A percentile compares a stretch with the other conserved stretches of the same genome.
Conservation (phyloP, 2,329 filamentous ascomycete genomes). For the Coccinonectria pachysandricola region DNA sequence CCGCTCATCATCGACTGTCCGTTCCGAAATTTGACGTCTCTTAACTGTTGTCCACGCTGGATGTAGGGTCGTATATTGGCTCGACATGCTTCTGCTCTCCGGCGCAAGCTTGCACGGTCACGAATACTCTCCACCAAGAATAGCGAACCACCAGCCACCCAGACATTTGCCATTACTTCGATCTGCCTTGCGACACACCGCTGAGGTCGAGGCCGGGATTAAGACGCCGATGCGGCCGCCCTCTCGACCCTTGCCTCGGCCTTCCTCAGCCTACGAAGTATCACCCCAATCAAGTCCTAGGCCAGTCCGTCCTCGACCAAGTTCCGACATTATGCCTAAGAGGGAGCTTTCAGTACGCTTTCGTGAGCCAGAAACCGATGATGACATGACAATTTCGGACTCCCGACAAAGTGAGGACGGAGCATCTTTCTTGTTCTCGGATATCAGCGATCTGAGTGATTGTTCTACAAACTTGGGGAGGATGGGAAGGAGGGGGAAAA, state of each 20-base stretch:
- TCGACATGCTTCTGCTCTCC: conserved; percentile 49
- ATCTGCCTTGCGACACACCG: conserved; percentile 29
- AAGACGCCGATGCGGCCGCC: too few relatives aligned
- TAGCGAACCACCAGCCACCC: conserved; percentile 22
- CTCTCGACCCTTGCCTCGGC: conserved; percentile 2
- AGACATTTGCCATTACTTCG: conserved; percentile 31
- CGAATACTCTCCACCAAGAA: conserved; percentile 38
- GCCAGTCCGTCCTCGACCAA: conserved; percentile 23
- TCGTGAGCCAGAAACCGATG: conserved; percentile 25
- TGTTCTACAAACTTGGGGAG: conserved; percentile 29
- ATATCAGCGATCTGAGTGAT: conserved; percentile 36
- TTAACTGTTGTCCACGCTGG: too few relatives aligned
- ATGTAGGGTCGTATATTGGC: too few relatives aligned
- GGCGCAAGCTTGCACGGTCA: conserved; percentile 51
- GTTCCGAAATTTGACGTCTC: too few relatives aligned
- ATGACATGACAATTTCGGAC: conserved; percentile 12
- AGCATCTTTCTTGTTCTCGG: conserved; percentile 30
- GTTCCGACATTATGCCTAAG: conserved; percentile 28
- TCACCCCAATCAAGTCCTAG: too few relatives aligned
- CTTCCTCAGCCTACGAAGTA: too few relatives aligned
- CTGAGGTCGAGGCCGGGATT: conserved; percentile 23
- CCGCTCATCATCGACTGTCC: too few relatives aligned
- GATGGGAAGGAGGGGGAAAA: conserved; percentile 32
- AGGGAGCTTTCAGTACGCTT: conserved; percentile 38
- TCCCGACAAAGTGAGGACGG: conserved; percentile 36